Evolutionary conservation across 371 early-diverging fungal genomes (phyloP).

Genomic region (Mucor velutinosus): DNA sequence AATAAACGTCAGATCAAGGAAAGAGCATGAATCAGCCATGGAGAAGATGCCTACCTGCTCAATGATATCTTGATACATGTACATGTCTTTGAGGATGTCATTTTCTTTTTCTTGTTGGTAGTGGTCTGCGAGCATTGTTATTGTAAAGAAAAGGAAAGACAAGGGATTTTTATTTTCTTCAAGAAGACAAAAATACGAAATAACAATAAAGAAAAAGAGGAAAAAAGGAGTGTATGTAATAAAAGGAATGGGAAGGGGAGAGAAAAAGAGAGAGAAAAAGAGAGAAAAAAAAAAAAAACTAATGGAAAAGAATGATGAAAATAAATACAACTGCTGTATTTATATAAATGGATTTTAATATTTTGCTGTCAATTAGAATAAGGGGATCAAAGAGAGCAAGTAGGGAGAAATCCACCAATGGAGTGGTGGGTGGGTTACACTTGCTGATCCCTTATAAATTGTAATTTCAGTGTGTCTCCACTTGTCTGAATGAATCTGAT

Average conservation of each 20-base stretch:
- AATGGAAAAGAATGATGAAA: conserved; percentile 14
- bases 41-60: not conserved
- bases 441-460: conserved; percentile 1
- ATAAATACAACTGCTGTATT: conserved; percentile 8
- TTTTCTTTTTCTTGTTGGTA: not conserved
- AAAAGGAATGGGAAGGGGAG: conserved; percentile 29
- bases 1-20: not conserved
- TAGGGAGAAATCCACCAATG: not conserved
- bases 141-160: conserved; percentile 4
- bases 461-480: not conserved
- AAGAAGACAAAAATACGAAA: conserved; percentile 6
- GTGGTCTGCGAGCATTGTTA: not conserved
- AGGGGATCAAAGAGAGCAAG: not conserved
- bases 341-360: conserved; percentile 7
- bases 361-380: conserved; percentile 15
- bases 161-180: conserved; percentile 9
- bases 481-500: not conserved
- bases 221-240: conserved; percentile 1
- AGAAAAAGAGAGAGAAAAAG: conserved; percentile 16
- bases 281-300: conserved; percentile 4
- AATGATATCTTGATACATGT: not conserved
- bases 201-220: conserved; percentile 7
- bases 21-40: not conserved
- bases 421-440: conserved; percentile 1
- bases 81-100: not conserved